A percentile compares a stretch with the other conserved stretches of the same genome.
These are phyloP conservation scores for Populus hybrid DNA, from an alignment of 441 rosid genomes.

Conservation along the genomic window DNA sequence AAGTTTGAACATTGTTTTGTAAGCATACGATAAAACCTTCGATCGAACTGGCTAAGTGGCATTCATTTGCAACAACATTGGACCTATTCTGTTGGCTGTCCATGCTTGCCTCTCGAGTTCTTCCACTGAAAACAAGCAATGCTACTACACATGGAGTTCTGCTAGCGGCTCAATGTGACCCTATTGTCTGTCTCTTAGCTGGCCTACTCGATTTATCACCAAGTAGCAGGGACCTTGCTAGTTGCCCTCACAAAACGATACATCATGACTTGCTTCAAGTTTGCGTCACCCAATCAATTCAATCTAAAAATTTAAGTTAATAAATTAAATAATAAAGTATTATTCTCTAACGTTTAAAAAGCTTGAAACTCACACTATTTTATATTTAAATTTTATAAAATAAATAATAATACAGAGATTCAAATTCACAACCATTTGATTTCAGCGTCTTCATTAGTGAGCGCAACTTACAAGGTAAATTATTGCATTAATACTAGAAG, in stretches of 20 bases:
- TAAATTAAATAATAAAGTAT: too few relatives aligned
- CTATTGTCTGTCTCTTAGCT: neutral
- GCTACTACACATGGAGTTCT: neutral
- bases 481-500: conserved; percentile 5
- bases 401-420: neutral
- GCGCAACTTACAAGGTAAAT: neutral
- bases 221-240: neutral
- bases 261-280: neutral
- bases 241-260: neutral
- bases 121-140: neutral
- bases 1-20: neutral
- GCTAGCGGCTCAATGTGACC: neutral
- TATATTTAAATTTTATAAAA: too few relatives aligned
- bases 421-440: neutral
- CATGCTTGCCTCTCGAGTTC: neutral
- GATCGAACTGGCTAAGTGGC: neutral
- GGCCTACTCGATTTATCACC: neutral
- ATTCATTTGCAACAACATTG: neutral
- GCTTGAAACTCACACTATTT: too few relatives aligned
- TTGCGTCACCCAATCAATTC: too few relatives aligned
- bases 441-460: conserved; percentile 3
- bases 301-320: too few relatives aligned
- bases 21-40: neutral
- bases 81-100: neutral
- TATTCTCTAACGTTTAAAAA: too few relatives aligned